Conservation (phyloP, 192 early-diverging fungal genomes). For the Backusella parvicylindrica region DNA sequence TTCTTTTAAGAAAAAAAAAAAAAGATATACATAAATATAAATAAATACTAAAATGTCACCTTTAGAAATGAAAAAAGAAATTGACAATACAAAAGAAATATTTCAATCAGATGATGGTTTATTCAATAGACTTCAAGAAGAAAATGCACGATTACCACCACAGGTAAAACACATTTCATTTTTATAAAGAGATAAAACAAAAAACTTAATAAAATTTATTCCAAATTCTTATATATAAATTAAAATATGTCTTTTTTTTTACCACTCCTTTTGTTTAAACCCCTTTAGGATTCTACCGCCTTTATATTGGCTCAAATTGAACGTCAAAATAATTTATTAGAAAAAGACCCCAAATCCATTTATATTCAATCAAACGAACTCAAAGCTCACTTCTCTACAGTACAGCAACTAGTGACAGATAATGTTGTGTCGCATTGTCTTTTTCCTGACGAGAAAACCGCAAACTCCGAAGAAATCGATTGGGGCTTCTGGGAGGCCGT, state of each 20-base stretch:
- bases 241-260: neutral
- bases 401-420: slow-evolving; percentile 42
- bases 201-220: neutral
- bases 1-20: neutral
- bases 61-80: neutral
- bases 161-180: slow-evolving; percentile 34
- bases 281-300: slow-evolving; percentile 43
- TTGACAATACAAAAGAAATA: neutral
- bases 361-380: slow-evolving; percentile 53
- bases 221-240: neutral
- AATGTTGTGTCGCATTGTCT: neutral
- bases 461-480: slow-evolving; percentile 37
- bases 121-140: slow-evolving; percentile 48
- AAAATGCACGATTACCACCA: slow-evolving; percentile 51
- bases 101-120: slow-evolving; percentile 21
- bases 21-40: neutral
- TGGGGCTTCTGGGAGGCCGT: slow-evolving; percentile 82
- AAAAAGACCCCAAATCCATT: slow-evolving; percentile 53
- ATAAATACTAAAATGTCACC: neutral
- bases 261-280: neutral
- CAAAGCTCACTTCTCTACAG: slow-evolving; percentile 50
- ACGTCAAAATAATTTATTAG: slow-evolving; percentile 50
- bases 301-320: slow-evolving; percentile 56
- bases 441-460: slow-evolving; percentile 14
- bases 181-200: neutral